Conservation (phyloP, 202 grass and related monocot species). For the Carex sylvatica region DNA sequence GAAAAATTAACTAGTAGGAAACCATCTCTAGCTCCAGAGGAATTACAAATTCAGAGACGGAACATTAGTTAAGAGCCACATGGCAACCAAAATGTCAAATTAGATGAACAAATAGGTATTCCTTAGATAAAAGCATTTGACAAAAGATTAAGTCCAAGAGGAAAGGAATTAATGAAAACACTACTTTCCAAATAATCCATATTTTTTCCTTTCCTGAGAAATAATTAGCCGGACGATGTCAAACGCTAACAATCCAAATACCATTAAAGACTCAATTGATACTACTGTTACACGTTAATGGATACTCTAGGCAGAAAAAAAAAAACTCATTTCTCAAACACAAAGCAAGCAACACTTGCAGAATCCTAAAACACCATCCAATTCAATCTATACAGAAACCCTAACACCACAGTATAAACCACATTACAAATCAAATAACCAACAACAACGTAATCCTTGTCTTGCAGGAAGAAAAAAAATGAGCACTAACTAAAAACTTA, state of each 20-base stretch:
- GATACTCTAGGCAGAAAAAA: neutral
- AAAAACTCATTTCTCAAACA: neutral
- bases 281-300: neutral
- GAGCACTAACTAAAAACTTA: neutral
- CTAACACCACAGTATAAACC: neutral
- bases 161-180: neutral
- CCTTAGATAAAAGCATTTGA: neutral
- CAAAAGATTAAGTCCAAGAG: neutral
- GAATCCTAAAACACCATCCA: neutral
- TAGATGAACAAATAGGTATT: neutral
- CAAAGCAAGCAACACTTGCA: neutral
- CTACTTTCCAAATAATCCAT: neutral
- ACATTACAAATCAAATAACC: neutral
- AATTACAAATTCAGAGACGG: neutral
- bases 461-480: neutral
- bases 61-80: neutral
- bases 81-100: neutral
- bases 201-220: neutral
- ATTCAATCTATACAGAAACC: neutral
- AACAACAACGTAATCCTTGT: neutral
- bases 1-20: neutral
- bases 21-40: neutral
- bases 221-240: neutral
- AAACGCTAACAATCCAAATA: neutral
- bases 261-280: neutral